These are phyloP conservation scores for Pythium aphanidermatum DNA, from an alignment of 352 stramenopile species.

Conservation along the genomic window DNA sequence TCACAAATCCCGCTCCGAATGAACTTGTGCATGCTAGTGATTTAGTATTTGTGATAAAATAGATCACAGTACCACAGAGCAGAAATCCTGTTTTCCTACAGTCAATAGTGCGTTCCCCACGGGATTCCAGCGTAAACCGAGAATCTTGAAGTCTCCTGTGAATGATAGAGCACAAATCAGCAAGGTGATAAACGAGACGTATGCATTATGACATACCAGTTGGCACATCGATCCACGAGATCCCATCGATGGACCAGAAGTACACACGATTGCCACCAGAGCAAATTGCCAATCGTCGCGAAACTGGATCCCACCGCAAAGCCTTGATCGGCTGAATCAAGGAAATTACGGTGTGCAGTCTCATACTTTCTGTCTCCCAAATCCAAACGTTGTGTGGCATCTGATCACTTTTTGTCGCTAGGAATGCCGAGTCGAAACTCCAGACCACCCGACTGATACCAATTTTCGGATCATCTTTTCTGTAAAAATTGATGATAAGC, in stretches of 20 bases:
- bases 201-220: conserved; percentile 18
- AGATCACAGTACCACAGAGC: conserved; percentile 44
- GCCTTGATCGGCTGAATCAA: conserved; percentile 54
- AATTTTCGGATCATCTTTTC: conserved; percentile 66
- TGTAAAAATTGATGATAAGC: no score
- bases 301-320: conserved; percentile 54
- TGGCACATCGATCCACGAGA: conserved; percentile 73
- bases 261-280: conserved; percentile 60
- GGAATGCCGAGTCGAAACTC: conserved; percentile 60
- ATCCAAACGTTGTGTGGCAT: conserved; percentile 86
- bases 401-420: conserved; percentile 73
- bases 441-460: conserved; percentile 59
- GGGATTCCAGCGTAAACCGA: conserved; percentile 63
- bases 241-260: conserved; percentile 51
- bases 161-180: no score
- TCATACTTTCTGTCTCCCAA: conserved; percentile 71
- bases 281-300: conserved; percentile 47
- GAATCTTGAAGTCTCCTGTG: conserved; percentile 57
- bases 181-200: no score
- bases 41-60: conserved; percentile 66
- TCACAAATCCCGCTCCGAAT: conserved; percentile 57
- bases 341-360: conserved; percentile 55
- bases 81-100: conserved; percentile 65
- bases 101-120: conserved; percentile 41
- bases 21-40: conserved; percentile 55